Base-by-base conservation (phyloP, 331 rosid genomes). In the Erythrophleum ivorense region DNA sequence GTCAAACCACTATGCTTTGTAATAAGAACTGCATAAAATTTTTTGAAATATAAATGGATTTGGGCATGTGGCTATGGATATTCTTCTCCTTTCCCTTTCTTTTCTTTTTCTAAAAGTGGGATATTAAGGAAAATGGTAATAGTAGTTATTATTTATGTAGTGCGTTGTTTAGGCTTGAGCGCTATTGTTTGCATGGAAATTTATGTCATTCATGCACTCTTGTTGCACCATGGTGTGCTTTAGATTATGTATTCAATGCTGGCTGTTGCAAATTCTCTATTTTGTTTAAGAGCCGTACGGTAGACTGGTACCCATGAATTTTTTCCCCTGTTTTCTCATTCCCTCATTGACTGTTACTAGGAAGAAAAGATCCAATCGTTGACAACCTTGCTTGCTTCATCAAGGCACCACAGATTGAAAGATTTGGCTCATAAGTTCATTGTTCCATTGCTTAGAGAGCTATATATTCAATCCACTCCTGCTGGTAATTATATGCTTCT, bases 371-470 rank as follows among this genome's bases (percentile, higher is more conserved):
- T 91, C 60, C 55, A 66, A 80, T 67, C 53, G 66, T 58, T 91
- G 71, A 80, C 82, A 84, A 63, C 88, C 76, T 88, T 83, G 48
- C 38, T 94, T 69, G 81, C 85, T 33, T 83, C 89, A 71, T 93
- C 99, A 52, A 86, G 91, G 72, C 97, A 95, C 77, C 71, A 38
- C 1, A 82, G 87, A 78, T 80, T 95, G 86, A 93, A 79, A 79
- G 75, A 80, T 33, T 90, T 91, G 1, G 89, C 90, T 83, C 84
- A 81, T 54, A 73, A 54, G 70, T 86, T 84, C 83, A 85, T 95
- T 70, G 83, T 78, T 71, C 98, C 99, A 0, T 85, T 95, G 74
- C 96, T 95, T 81, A 65, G 73, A 68, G 89, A 86, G 75, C 90
- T 93, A 78, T 88, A 87, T 89, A 83, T 71, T 71, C 83, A 66